phyloP scores from a whole-genome alignment of 1,284 basidiomycete species.

The Sporisorium reilianum region DNA sequence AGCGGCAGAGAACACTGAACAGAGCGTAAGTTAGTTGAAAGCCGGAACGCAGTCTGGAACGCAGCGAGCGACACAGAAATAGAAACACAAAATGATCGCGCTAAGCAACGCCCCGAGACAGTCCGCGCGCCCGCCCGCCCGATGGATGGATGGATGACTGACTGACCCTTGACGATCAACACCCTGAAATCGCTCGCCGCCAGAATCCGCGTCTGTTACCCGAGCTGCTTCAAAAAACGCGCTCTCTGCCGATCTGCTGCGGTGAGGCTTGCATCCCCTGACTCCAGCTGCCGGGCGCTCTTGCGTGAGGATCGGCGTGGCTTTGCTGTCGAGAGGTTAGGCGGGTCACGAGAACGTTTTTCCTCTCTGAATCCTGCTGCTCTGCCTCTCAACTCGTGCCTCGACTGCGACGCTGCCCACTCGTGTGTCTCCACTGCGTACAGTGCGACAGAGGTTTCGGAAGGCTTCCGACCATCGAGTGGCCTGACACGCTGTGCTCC shows the following conservation, averaged over 20 bases:
- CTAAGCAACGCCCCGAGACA: not conserved
- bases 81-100: constrained; percentile 1
- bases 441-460: constrained; percentile 1
- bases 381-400: not conserved
- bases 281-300: no score
- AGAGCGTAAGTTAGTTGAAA: no score
- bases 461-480: constrained; percentile 22
- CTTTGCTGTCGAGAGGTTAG: not conserved
- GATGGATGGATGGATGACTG: not conserved
- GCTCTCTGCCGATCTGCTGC: constrained; percentile 1
- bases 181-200: constrained; percentile 7
- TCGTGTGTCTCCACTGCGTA: not conserved
- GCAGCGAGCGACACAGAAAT: constrained; percentile 4
- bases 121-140: no score
- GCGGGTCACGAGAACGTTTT: constrained; percentile 4
- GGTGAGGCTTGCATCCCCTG: not conserved
- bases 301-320: constrained; percentile 1
- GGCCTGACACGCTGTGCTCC: not conserved
- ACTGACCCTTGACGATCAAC: constrained; percentile 8
- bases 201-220: not conserved
- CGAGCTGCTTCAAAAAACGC: not conserved
- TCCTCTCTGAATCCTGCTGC: constrained; percentile 1
- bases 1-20: no score
- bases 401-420: not conserved
- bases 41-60: no score